Evolutionary conservation across 257 asterid genomes (phyloP).

Genomic region (Solanum microdontum): DNA sequence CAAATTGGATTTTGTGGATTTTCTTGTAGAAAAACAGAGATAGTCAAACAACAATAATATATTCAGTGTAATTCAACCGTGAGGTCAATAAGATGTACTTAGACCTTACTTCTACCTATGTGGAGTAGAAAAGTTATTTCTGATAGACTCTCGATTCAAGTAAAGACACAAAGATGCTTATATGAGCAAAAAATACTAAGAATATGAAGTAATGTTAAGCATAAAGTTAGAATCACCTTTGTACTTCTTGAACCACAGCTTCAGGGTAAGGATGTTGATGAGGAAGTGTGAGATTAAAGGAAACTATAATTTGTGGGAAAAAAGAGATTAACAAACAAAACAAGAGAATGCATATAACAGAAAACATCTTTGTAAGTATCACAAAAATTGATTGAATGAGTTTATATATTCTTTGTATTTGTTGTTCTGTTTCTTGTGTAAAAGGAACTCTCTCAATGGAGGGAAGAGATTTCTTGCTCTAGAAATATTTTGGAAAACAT

Average conservation of each 20-base stretch:
- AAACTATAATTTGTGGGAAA: slow-evolving; percentile 1
- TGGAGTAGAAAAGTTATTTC: background rate
- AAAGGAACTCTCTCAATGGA: slow-evolving; percentile 19
- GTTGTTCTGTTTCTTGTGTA: slow-evolving; percentile 16
- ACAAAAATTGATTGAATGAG: slow-evolving; percentile 5
- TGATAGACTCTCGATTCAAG: rapidly evolving
- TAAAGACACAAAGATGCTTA: background rate
- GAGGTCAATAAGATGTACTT: rapidly evolving
- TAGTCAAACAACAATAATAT: background rate
- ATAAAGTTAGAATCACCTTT: slow-evolving; percentile 28
- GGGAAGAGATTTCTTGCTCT: slow-evolving; percentile 31
- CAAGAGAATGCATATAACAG: slow-evolving; percentile 28
- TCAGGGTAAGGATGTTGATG: slow-evolving; percentile 96
- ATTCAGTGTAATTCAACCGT: background rate
- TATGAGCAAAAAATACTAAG: background rate
- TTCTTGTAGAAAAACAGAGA: background rate
- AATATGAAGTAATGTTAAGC: background rate
- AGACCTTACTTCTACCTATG: background rate
- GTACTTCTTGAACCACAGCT: slow-evolving; percentile 60
- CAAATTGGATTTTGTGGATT: background rate
- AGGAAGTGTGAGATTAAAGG: slow-evolving; percentile 63
- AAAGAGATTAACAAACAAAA: slow-evolving; percentile 23
- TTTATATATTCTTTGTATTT: slow-evolving; percentile 4
- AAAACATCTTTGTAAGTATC: slow-evolving; percentile 39
- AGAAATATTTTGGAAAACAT: slow-evolving; percentile 12